Evolutionary conservation across 73 alveolate species (phyloP).

Genomic region (Tetrahymena elliotti): DNA sequence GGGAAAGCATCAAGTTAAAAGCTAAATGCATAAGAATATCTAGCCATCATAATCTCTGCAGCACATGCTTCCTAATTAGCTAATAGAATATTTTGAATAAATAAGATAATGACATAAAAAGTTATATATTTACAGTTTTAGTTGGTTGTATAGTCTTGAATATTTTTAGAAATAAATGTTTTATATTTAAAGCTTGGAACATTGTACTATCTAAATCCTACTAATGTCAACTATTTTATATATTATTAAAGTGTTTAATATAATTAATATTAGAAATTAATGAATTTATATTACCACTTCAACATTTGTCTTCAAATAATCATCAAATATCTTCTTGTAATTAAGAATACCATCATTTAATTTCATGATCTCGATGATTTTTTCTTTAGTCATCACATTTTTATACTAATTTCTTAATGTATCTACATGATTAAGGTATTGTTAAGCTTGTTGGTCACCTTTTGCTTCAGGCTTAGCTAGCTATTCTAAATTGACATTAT

Average conservation of each 20-base stretch:
- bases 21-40: background rate
- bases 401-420: background rate
- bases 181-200: background rate
- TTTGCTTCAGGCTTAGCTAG: background rate
- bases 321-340: background rate
- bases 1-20: background rate
- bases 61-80: background rate
- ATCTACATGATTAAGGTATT: background rate
- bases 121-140: background rate
- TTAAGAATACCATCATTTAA: background rate
- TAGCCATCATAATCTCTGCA: background rate
- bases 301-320: background rate
- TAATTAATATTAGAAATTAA: background rate
- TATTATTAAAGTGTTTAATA: background rate
- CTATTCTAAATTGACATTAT: background rate
- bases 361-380: background rate
- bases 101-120: too few relatives aligned
- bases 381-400: background rate
- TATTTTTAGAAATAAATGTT: background rate
- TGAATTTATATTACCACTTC: background rate
- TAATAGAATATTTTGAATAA: background rate
- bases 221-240: background rate
- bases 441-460: background rate
- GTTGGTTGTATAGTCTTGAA: background rate
- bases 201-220: background rate